Base-by-base conservation (phyloP, 805 yeast genomes). In the Yamadazyma akitaensis region DNA sequence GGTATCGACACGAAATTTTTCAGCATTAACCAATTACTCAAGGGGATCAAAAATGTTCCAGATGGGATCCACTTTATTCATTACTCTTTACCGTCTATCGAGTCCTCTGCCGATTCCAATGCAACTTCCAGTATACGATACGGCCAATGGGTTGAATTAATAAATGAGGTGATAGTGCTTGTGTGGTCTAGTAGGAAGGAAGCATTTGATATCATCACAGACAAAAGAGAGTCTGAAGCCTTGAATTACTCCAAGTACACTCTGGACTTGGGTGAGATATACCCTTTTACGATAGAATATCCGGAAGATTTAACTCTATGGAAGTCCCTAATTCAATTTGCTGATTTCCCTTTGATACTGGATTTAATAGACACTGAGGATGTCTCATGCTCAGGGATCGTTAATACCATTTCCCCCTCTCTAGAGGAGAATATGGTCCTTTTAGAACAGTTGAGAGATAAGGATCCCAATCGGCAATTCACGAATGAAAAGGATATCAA, bases 51-150 rank as follows among this genome's bases (percentile, higher is more conserved):
- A 51, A 59, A 63, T 14, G 63, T 83, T 3, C 72, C 79, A 0
- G 47, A 58, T 3, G 88, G 88, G 0, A 40, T 72, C 0, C 88
- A 83, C 59, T 60, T 80, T 1, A 53, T 82, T 11, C 88, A 83
- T 59, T 72, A 76, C 62, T 75, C 79, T 0, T 60, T 50, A 3
- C 59, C 61, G 5, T 30, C 48, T 8, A 21, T 24, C 1, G 40
- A 17, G 13, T 21, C 40, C 10, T 17, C 35, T 19, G 13, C 37
- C 13, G 43, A 44, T 14, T 38, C 28, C 3, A 40, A 34, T 16
- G 17, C 38, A 13, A 40, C 41, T 17, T 39, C 51, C 3, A 52
- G 57, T 55, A 44, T 62, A 44, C 34, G 78, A 68, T 53, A 61
- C 66, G 53, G 67, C 72, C 46, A 53, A 58, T 46, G 84, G 83